phyloP scores from a whole-genome alignment of 2,329 filamentous ascomycete species.

The Byssoonygena ceratinophila region DNA sequence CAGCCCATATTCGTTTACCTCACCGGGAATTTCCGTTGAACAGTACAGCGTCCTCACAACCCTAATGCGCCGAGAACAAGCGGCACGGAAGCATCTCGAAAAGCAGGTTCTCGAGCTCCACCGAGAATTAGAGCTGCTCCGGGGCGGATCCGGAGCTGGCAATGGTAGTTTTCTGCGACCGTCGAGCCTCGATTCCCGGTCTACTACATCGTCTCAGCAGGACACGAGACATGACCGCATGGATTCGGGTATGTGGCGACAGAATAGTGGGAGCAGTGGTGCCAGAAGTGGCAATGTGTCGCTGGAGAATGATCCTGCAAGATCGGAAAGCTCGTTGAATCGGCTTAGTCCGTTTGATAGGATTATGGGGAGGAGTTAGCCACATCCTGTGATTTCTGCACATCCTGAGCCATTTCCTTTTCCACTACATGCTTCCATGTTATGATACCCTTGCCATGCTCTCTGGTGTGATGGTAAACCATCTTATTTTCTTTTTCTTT shows the following conservation, averaged over 20 bases:
- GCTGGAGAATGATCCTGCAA: background rate
- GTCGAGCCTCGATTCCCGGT: slow-evolving; percentile 8
- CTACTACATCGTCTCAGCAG: background rate
- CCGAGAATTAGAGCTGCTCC: slow-evolving; percentile 31
- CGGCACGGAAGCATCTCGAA: slow-evolving; percentile 37
- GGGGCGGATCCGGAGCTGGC: slow-evolving; percentile 25
- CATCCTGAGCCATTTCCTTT: background rate
- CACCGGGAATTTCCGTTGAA: slow-evolving; percentile 33
- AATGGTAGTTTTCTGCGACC: slow-evolving; percentile 26
- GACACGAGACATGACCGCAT: slow-evolving; percentile 1
- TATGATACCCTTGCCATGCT: slow-evolving; percentile 8
- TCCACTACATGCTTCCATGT: background rate
- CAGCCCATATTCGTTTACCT: slow-evolving; percentile 21
- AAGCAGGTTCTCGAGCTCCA: slow-evolving; percentile 35
- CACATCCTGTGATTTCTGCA: background rate
- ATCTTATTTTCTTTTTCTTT: background rate
- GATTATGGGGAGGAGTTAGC: slow-evolving; percentile 7
- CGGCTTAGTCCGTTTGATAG: slow-evolving; percentile 5
- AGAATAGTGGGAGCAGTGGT: background rate
- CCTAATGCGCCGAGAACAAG: slow-evolving; percentile 38
- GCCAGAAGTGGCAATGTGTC: background rate
- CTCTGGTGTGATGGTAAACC: slow-evolving; percentile 2
- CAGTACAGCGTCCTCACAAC: slow-evolving; percentile 40
- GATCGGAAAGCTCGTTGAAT: background rate
- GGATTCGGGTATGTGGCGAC: slow-evolving; percentile 9